Evolutionary conservation across 208 protist genomes (phyloP), one percentile per base, ranked within the genome.

Genomic region (Borovskyia barvae): DNA sequence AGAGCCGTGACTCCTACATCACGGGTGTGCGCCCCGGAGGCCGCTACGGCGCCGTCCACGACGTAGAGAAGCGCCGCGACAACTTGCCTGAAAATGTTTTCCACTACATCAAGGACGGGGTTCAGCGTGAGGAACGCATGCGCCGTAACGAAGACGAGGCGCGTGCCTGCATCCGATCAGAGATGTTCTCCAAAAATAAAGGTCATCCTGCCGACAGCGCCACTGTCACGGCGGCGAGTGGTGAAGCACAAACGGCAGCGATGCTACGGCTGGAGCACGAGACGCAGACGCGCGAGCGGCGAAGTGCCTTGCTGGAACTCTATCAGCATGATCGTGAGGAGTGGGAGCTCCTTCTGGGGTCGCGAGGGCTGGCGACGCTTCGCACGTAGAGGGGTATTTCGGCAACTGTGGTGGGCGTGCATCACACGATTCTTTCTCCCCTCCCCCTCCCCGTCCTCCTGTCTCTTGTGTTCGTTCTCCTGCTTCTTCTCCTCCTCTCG

Each of bases 31-130:
- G 89, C 33, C 81, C 80, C 14, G 68, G 79, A 35, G 73, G 72
- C 42, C 71, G 64, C 45, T 89, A 77, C 70, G 81, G 79, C 2
- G 81, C 60, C 4, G 11, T 77, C 25, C 87, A 93, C 59, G 83
- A 96, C 61, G 83, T 94, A 7, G 81, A 82, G 58, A 71, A 82
- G 52, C 73, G 90, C n/a, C 76, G 90, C 36, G 90, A 96, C 72
- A 92, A 88, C 71, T 56, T 96, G 24, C 90, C 90, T 1, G 82
- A 87, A 24, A 80, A 93, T 49, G 74, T 96, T 26, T 96, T 91
- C 69, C 70, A 61, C 51, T 82, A 71, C 55, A 72, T 96, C 28
- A 72, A 74, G 11, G 82, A 93, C 12, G 72, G 75, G 15, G 90
- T 93, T 15, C 46, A 75, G 35, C 65, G 82, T 14, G 86, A 96